phyloP scores from a whole-genome alignment of 108 stramenopile species.

The Epithemia pelagica region DNA sequence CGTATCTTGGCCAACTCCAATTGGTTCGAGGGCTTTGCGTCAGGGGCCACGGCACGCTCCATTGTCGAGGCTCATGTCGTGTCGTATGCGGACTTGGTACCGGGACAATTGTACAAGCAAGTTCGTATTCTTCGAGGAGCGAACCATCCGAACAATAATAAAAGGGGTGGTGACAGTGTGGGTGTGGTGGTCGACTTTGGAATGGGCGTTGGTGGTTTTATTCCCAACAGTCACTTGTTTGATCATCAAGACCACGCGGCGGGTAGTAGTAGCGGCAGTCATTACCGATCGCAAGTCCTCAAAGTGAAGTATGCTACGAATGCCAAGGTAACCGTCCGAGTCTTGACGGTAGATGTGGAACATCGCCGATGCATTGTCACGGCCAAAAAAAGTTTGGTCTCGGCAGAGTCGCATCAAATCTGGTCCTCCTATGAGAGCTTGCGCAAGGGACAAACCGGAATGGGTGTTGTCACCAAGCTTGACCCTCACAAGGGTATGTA shows the following conservation, averaged over 20 bases:
- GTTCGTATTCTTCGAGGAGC: constrained; percentile 57
- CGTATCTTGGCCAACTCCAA: constrained; percentile 64
- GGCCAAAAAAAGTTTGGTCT: constrained; percentile 67
- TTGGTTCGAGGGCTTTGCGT: constrained; percentile 69
- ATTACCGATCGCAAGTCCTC: constrained; percentile 57
- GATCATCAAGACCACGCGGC: constrained; percentile 28
- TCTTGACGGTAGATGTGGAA: constrained; percentile 50
- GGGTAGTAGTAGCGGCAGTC: constrained; percentile 25
- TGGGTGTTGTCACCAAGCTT: constrained; percentile 72
- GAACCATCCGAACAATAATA: not conserved
- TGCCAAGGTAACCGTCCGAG: constrained; percentile 68
- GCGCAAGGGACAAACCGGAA: constrained; percentile 35
- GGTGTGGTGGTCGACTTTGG: constrained; percentile 65
- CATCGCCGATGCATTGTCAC: constrained; percentile 65
- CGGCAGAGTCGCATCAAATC: constrained; percentile 22
- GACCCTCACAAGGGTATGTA: constrained; percentile 51
- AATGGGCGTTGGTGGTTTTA: constrained; percentile 56
- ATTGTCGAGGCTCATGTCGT: constrained; percentile 74
- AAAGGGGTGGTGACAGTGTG: too few relatives aligned
- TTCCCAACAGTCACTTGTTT: constrained; percentile 64
- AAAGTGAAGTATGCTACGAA: constrained; percentile 66
- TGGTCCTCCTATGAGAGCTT: constrained; percentile 40
- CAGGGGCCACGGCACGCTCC: constrained; percentile 62
- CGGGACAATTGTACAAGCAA: constrained; percentile 60
- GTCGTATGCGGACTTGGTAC: constrained; percentile 62